Evolutionary conservation across 768 basidiomycete genomes (phyloP).

Genomic region (Hydnum rufescens): DNA sequence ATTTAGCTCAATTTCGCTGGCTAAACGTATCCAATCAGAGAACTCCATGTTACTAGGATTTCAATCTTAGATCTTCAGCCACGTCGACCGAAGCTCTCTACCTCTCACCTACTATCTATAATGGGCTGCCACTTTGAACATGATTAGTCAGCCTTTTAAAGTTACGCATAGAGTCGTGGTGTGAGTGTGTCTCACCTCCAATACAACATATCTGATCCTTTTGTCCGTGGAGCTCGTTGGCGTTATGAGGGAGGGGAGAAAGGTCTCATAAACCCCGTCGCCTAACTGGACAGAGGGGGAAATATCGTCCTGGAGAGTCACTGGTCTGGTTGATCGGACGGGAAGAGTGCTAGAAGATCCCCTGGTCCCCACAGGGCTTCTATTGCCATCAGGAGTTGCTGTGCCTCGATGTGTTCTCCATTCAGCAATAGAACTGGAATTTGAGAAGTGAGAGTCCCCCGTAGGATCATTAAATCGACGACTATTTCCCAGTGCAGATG

Average conservation of each 20-base stretch:
- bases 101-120: slow-evolving; percentile 71
- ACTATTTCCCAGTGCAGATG: slow-evolving; percentile 64
- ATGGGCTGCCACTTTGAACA: slow-evolving; percentile 57
- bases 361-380: slow-evolving; percentile 15
- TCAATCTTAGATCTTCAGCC: background rate
- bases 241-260: slow-evolving; percentile 58
- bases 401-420: slow-evolving; percentile 55
- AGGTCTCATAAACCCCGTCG: slow-evolving; percentile 49
- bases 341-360: background rate
- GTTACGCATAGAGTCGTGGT: background rate
- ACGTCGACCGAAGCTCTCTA: too few species aligned
- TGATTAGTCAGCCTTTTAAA: background rate
- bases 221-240: slow-evolving; percentile 43
- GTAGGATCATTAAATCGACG: slow-evolving; percentile 82
- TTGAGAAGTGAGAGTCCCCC: slow-evolving; percentile 69
- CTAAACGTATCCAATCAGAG: slow-evolving; percentile 76
- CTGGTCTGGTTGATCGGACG: background rate
- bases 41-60: background rate
- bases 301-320: background rate
- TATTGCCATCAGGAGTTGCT: slow-evolving; percentile 16
- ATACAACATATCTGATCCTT: slow-evolving; percentile 66
- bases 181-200: slow-evolving; percentile 44
- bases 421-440: slow-evolving; percentile 47
- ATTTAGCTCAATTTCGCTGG: slow-evolving; percentile 83
- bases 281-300: background rate